Evolutionary conservation across 805 yeast genomes (phyloP), one percentile per base, ranked within the genome.

Genomic region (Kuraishia borneana): DNA sequence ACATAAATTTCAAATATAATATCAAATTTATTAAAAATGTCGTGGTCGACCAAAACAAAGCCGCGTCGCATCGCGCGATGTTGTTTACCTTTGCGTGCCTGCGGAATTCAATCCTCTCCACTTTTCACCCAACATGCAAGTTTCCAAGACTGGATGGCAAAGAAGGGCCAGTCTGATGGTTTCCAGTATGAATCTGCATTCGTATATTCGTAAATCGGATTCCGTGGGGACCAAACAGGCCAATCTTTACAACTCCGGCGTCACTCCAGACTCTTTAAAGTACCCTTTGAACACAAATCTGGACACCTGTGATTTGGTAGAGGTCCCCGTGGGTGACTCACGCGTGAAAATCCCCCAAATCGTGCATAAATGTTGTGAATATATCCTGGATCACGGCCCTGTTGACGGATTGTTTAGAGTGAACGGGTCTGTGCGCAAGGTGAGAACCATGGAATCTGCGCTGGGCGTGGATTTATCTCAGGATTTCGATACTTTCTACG

Each of bases 381-480:
- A 41, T 36, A 46, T 58, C 12, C 27, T 37, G 10, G 28, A 33
- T 1, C 37, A 42, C 27, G 50, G 42, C 1, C 50, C 48, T 3
- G 41, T 46, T 4, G 60, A 58, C 41, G 63, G 63, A 9, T 43
- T 58, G n/a, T 58, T 58, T 38, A 40, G 63, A 39, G 51, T 58
- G 37, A 58, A 57, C 38, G 60, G 61, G 5, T 47, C 59, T 9
- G 42, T 58, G 21, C 50, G 50, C 29, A 58, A 56, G 33, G 49
- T 56, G 22, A 53, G 50, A 32, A 28, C 36, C 16, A 43, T 58
- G 31, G 63, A 58, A 35, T 6, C 32, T 4, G 35, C 38, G 31
- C 44, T 58, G 18, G 36, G 40, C 19, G 44, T 40, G 4, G 32
- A 39, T n/a, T 32, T 32, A 12, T 26, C 19, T 4, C 10, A 14